These are phyloP conservation scores for Cicer chorassanicum DNA, from an alignment of 306 rosid species.

Conservation along the genomic window DNA sequence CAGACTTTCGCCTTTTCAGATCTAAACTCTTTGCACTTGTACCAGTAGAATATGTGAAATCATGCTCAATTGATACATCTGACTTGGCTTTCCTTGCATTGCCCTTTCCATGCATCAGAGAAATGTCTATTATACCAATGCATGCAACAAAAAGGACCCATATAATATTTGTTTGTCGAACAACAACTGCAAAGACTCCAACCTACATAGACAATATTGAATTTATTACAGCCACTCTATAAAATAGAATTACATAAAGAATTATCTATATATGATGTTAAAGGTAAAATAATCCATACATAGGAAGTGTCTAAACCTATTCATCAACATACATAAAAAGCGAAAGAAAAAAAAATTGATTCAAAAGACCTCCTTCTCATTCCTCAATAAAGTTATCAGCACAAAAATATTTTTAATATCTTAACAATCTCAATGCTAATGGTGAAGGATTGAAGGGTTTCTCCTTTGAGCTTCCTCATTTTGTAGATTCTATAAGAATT, in stretches of 20 bases:
- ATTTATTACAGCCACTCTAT: neutral
- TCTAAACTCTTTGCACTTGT: conserved; percentile 44
- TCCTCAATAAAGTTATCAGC: no score
- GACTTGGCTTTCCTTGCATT: conserved; percentile 42
- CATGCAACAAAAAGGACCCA: conserved; percentile 92
- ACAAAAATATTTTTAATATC: no score
- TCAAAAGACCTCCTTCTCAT: no score
- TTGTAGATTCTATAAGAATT: no score
- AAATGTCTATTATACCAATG: conserved; percentile 64
- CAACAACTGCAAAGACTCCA: conserved; percentile 75
- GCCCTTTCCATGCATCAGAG: conserved; percentile 48
- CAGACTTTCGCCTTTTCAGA: conserved; percentile 65
- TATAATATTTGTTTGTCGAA: conserved; percentile 88
- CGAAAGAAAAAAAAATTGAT: neutral
- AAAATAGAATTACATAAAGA: neutral
- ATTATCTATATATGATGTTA: neutral
- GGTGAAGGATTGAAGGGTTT: no score
- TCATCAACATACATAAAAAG: conserved; percentile 6
- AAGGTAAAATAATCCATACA: neutral
- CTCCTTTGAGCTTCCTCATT: no score
- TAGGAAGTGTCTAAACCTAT: neutral
- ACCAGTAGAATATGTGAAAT: conserved; percentile 40
- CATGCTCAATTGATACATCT: conserved; percentile 44
- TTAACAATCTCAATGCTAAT: no score
- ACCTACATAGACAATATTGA: conserved; percentile 55